Evolutionary conservation across 176 grass and related monocot species (phyloP).

Genomic region (Zizania latifolia): DNA sequence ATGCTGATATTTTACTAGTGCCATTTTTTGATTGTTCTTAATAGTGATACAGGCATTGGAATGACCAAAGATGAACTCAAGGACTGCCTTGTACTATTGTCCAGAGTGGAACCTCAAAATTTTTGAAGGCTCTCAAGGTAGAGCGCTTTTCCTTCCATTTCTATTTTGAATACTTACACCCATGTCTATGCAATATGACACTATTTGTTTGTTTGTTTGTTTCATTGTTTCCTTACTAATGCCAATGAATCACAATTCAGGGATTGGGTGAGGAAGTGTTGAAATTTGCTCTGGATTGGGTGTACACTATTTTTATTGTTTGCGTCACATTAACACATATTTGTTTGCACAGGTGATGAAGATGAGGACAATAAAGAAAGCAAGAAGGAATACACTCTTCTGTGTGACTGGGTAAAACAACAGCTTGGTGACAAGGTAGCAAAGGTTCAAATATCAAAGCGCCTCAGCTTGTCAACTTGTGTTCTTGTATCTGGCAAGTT

Average conservation of each 20-base stretch:
- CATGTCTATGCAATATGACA: not conserved
- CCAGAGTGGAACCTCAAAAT: constrained; percentile 92
- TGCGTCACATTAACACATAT: not conserved
- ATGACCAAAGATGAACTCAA: constrained; percentile 97
- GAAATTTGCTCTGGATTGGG: not conserved
- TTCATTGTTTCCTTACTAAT: not conserved
- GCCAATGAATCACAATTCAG: constrained; percentile 29
- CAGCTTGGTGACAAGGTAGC: constrained; percentile 78
- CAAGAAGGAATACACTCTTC: constrained; percentile 60
- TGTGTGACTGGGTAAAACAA: constrained; percentile 63
- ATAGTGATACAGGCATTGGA: constrained; percentile 66
- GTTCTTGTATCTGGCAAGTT: constrained; percentile 89
- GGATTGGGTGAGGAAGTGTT: constrained; percentile 56
- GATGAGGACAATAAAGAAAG: constrained; percentile 65
- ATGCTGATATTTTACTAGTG: not conserved
- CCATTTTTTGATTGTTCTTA: not conserved
- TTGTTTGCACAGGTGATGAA: constrained; percentile 43
- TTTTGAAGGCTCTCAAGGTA: constrained; percentile 78
- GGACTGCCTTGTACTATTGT: constrained; percentile 96
- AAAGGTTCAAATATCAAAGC: constrained; percentile 79
- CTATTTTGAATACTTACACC: not conserved
- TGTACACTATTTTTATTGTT: not conserved
- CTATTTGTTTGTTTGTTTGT: not conserved
- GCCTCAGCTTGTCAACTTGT: constrained; percentile 77
- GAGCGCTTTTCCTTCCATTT: not conserved